Evolutionary conservation across 2,329 filamentous ascomycete species (phyloP), one percentile per base, ranked within the genome.

Genomic region (Colletotrichum sp.): DNA sequence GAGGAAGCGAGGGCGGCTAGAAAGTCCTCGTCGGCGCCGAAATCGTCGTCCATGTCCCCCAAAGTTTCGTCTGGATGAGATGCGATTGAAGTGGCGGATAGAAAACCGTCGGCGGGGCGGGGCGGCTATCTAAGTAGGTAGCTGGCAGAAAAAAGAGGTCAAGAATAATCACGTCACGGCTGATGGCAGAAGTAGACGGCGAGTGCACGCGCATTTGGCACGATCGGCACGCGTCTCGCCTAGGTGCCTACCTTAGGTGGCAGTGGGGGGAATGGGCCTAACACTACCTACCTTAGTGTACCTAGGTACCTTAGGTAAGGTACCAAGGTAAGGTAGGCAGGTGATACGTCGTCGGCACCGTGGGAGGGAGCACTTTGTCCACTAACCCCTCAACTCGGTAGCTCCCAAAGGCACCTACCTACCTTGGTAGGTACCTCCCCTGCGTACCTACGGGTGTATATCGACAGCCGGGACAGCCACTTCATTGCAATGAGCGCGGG

Each of bases 11-110:
- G 87, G 60, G 90, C 90, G 67, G 87, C 88, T 5, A 92, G 82
- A 48, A 92, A 87, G 71, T 90, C 90, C 18, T 89, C 88, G 79
- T 92, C 91, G 30, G 87, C 89, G 57, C 89, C 90, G 76, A 89
- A 92, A 64, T 92, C 90, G 78, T 91, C 90, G 68, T 90, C 87
- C 87, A 88, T 86, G 65, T 8, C 69, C 52, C 21, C 6, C 18
- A 43, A 24, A 15, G 9, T 26, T n/a, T 48, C 10, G 43, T 48
- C 43, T 21, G n/a, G n/a, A 52, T 7, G n/a, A 24, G 43, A 4
- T 52, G 43, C n/a, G n/a, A 21, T 52, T 21, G n/a, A 10, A 52
- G n/a, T 21, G 9, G 43, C 43, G n/a, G n/a, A 24, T 52, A 13
- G 43, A 21, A 52, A 21, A 24, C 7, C 7, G n/a, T 52, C 43